Conservation (phyloP, 192 early-diverging fungal genomes). For the Phlyctochytrium planicorne region DNA sequence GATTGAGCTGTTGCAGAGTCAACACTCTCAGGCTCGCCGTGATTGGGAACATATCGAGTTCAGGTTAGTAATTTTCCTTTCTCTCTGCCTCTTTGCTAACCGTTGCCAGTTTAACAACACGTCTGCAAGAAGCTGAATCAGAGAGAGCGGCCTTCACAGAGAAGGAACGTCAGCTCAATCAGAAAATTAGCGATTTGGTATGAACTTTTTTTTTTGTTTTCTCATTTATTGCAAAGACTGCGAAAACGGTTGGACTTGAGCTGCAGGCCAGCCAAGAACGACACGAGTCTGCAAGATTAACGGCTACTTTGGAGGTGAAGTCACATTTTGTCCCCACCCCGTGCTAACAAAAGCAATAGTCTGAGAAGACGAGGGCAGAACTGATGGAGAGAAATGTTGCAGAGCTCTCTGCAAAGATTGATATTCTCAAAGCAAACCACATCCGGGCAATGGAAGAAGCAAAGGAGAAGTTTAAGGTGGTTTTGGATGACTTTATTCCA, state of each 20-base stretch:
- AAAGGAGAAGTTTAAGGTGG: slow-evolving; percentile 12
- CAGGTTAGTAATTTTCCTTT: slow-evolving; percentile 9
- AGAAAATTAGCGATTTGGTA: slow-evolving; percentile 34
- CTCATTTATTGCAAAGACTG: background rate
- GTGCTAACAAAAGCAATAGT: slow-evolving; percentile 1
- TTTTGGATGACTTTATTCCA: background rate
- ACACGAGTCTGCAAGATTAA: slow-evolving; percentile 13
- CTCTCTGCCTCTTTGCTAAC: background rate
- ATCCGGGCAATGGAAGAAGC: slow-evolving; percentile 25
- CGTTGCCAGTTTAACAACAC: slow-evolving; percentile 21
- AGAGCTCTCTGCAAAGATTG: slow-evolving; percentile 49
- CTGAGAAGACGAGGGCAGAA: slow-evolving; percentile 9
- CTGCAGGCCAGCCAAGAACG: slow-evolving; percentile 25
- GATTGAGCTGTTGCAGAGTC: slow-evolving; percentile 43
- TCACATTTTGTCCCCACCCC: too few relatives aligned
- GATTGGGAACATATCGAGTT: slow-evolving; percentile 48
- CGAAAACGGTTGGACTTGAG: slow-evolving; percentile 18
- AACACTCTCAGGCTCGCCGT: slow-evolving; percentile 27
- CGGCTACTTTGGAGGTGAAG: slow-evolving; percentile 21
- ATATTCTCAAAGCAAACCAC: slow-evolving; percentile 38
- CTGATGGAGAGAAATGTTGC: background rate
- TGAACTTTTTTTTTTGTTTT: background rate
- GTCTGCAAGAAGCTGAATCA: slow-evolving; percentile 35
- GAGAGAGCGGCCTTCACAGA: slow-evolving; percentile 13
- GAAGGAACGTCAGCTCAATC: slow-evolving; percentile 11